Conservation (phyloP, 2,329 filamentous ascomycete genomes). For the Scortechinia acanthostroma region DNA sequence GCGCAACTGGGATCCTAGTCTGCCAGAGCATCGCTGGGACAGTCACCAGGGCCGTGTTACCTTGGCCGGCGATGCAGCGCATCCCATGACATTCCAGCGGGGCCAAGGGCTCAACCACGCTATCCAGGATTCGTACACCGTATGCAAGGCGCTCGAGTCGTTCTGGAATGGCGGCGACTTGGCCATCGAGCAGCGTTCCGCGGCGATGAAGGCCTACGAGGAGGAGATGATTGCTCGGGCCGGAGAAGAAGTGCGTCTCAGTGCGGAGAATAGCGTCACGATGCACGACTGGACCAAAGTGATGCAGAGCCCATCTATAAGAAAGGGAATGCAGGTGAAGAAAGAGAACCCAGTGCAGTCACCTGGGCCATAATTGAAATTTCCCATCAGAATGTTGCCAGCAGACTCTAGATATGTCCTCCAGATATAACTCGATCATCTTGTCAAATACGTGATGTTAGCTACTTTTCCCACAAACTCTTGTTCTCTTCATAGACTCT, state of each 20-base stretch:
- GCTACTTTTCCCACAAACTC: too few relatives aligned
- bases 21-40: conserved; percentile 21
- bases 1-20: conserved; percentile 24
- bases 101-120: conserved; percentile 30
- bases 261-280: neutral
- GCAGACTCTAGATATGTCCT: too few relatives aligned
- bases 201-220: conserved; percentile 4
- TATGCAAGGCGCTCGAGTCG: conserved; percentile 12
- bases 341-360: too few relatives aligned
- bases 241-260: neutral
- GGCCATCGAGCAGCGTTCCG: too few relatives aligned
- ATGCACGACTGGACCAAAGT: neutral
- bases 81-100: conserved; percentile 50
- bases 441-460: too few relatives aligned
- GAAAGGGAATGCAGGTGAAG: neutral
- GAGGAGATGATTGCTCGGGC: conserved; percentile 5
- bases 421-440: too few relatives aligned
- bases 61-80: conserved; percentile 43
- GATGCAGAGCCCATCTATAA: neutral
- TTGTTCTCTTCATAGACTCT: too few relatives aligned
- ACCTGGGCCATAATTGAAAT: too few relatives aligned
- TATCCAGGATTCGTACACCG: conserved; percentile 24
- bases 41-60: conserved; percentile 32
- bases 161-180: conserved; percentile 7
- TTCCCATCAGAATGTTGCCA: too few relatives aligned